Base-by-base conservation (phyloP, 2,329 filamentous ascomycete species). In the Rhexocercosporidium sp. region DNA sequence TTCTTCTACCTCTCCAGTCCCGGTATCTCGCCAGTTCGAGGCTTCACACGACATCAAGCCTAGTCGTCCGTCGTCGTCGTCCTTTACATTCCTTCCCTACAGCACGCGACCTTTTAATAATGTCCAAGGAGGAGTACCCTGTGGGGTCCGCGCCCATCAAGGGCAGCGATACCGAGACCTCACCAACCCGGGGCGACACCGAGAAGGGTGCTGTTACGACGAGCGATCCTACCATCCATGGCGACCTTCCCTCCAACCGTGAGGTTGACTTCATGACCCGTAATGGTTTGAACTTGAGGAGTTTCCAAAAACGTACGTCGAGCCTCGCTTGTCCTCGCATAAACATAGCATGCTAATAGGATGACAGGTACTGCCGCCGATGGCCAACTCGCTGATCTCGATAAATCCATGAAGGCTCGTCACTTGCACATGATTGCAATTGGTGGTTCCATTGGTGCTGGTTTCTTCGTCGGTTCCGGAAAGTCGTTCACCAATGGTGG, bases 391-490 rank as follows among this genome's bases (percentile, higher is more conserved):
- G 61, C 34, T 29, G 29, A 63, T 25, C 22, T 63, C 37, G 61
- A 63, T 41, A 47, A 49, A 14, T 63, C 61, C 16, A 63, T 86
- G 49, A 80, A 82, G 69, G 81, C 82, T 54, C 78, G 84, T 53
- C 84, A 85, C 69, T 82, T 86, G 57, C 83, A 83, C 74, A 86
- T 87, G 85, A 86, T 87, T 79, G 90, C 90, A 72, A 91, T 92
- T 34, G 62, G 62, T 57, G 62, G 62, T 27, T 57, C 62, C 5
- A 64, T 65, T 61, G 62, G 62, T 46, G 62, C 62, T 57, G 62
- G 62, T 64, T 57, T 64, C 49, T 64, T 64, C 51, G 62, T 64
- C 22, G 51, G 62, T 57, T 64, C 62, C 20, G 62, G 62, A 29
- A 39, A 39, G 25, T 53, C 62, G 3, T 57, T 64, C 29, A 37